Evolutionary conservation across 306 rosid species (phyloP).

Genomic region (Prunus mira): DNA sequence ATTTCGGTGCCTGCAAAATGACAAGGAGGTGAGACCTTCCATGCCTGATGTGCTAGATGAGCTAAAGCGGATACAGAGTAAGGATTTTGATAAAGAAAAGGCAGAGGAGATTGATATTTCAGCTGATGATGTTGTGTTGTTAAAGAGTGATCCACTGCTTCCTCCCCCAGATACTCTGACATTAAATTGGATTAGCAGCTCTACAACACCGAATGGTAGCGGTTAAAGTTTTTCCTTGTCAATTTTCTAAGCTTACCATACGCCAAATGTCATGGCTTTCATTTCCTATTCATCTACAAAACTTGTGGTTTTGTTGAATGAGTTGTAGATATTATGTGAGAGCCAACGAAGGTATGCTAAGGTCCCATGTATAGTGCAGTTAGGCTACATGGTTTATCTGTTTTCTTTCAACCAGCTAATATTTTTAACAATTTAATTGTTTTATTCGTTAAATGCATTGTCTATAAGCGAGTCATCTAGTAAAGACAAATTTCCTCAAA

Average conservation of each 20-base stretch:
- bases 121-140: slow-evolving; percentile 38
- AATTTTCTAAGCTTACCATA: too few species aligned
- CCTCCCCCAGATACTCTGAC: slow-evolving; percentile 44
- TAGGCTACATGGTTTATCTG: background rate
- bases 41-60: slow-evolving; percentile 55
- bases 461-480: too few species aligned
- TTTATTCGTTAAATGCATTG: background rate
- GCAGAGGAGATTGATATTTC: slow-evolving; percentile 48
- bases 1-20: slow-evolving; percentile 65
- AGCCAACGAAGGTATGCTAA: slow-evolving; percentile 15
- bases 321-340: slow-evolving; percentile 33
- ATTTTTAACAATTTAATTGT: background rate
- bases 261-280: background rate
- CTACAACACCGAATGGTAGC: slow-evolving; percentile 50
- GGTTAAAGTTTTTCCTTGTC: slow-evolving; percentile 17
- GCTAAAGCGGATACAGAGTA: slow-evolving; percentile 47
- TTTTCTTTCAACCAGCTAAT: background rate
- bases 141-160: slow-evolving; percentile 44
- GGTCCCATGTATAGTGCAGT: slow-evolving; percentile 8
- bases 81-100: slow-evolving; percentile 28
- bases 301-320: slow-evolving; percentile 10
- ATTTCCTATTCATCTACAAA: slow-evolving; percentile 10
- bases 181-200: slow-evolving; percentile 32
- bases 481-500: too few species aligned
- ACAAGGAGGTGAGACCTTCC: slow-evolving; percentile 63